These are phyloP conservation scores for Eucalyptus victrix DNA, from an alignment of 345 rosid genomes.

Conservation along the genomic window DNA sequence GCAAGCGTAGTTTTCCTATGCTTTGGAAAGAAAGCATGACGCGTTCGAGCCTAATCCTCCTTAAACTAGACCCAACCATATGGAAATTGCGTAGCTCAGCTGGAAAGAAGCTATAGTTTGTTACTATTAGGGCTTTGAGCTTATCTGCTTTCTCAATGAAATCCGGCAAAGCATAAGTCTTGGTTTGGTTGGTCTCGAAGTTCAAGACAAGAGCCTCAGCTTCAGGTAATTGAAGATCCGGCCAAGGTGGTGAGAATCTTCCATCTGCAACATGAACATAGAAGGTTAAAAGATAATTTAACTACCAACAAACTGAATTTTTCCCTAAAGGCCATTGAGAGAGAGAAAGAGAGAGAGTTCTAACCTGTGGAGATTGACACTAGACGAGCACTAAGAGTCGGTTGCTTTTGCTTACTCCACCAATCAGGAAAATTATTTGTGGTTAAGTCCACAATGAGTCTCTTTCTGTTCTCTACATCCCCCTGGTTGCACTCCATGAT, in stretches of 20 bases:
- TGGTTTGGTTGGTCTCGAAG: constrained; percentile 3
- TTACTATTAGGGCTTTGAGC: constrained; percentile 33
- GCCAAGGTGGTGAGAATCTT: constrained; percentile 31
- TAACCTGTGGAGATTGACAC: constrained; percentile 37
- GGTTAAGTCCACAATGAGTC: constrained; percentile 16
- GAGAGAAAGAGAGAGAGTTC: background rate
- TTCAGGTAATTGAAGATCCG: constrained; percentile 17
- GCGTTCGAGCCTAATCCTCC: constrained; percentile 49
- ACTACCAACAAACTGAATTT: background rate
- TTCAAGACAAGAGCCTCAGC: constrained; percentile 44
- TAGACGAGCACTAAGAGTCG: constrained; percentile 9
- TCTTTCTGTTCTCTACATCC: constrained; percentile 1
- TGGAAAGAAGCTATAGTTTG: constrained; percentile 13
- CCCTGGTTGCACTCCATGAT: constrained; percentile 10
- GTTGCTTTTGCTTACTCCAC: constrained; percentile 15
- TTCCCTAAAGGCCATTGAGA: background rate
- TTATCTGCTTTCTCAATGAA: constrained; percentile 31
- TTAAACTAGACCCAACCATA: constrained; percentile 23
- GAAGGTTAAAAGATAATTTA: no score
- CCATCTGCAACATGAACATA: constrained; percentile 23
- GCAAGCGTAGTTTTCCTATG: background rate
- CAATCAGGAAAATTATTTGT: constrained; percentile 24
- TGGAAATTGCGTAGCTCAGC: constrained; percentile 23
- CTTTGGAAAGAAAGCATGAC: constrained; percentile 2
- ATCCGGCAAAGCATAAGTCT: constrained; percentile 21